phyloP scores from a whole-genome alignment of 805 yeast species.

The Spathaspora boniae region DNA sequence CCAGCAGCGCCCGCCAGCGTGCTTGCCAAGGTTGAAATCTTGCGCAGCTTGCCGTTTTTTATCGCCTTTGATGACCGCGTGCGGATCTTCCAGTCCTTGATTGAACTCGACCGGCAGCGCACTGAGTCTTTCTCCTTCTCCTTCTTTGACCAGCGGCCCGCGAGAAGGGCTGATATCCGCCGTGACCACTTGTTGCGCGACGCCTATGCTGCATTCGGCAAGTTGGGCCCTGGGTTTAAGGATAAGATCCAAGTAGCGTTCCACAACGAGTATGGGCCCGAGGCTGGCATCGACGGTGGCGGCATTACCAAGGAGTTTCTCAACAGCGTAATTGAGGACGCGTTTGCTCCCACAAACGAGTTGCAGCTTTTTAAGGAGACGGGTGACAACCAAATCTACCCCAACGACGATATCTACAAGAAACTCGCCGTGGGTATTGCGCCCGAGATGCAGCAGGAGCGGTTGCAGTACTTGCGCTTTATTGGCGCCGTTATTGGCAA shows the following conservation, averaged over 20 bases:
- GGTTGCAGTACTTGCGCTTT: conserved; percentile 46
- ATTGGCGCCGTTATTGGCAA: conserved; percentile 85
- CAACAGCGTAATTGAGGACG: conserved; percentile 67
- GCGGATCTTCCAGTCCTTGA: conserved; percentile 60
- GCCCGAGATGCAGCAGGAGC: conserved; percentile 21
- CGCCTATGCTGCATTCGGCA: conserved; percentile 59
- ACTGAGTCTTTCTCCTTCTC: conserved; percentile 5
- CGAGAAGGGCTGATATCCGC: conserved; percentile 51
- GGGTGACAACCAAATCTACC: conserved; percentile 62
- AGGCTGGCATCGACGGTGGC: conserved; percentile 96
- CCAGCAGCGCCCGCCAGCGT: conserved; percentile 9
- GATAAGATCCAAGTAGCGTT: conserved; percentile 61
- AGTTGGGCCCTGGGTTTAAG: conserved; percentile 55
- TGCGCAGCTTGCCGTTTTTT: conserved; percentile 72
- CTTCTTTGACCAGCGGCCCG: conserved; percentile 10
- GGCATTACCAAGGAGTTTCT: conserved; percentile 91
- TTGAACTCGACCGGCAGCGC: conserved; percentile 48
- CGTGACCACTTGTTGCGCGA: conserved; percentile 73
- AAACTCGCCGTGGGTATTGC: conserved; percentile 30
- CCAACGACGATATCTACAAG: conserved; percentile 55
- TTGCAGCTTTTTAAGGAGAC: conserved; percentile 40
- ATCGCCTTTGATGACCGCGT: conserved; percentile 75
- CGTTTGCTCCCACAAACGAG: conserved; percentile 43
- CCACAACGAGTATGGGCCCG: conserved; percentile 60
- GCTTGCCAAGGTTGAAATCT: conserved; percentile 42